Evolutionary conservation across 768 basidiomycete species (phyloP).

Genomic region (Trametes elegans): DNA sequence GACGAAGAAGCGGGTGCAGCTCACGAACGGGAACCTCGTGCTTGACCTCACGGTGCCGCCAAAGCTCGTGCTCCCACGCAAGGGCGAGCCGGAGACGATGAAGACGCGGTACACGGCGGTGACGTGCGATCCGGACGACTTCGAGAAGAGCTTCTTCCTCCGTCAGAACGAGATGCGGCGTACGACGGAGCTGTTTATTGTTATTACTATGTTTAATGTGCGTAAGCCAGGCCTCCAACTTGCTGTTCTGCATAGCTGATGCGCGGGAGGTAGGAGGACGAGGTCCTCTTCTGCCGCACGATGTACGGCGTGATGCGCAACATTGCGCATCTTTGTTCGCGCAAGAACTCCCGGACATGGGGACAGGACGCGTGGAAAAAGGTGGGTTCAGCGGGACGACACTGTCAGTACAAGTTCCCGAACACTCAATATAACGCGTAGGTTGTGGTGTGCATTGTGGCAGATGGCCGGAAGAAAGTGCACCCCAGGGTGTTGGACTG

Average conservation of each 20-base stretch:
- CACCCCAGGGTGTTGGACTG: constrained; percentile 87
- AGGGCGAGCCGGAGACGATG: constrained; percentile 70
- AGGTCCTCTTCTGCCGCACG: constrained; percentile 88
- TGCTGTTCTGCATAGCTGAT: neutral
- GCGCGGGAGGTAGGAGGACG: constrained; percentile 61
- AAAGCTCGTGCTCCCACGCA: constrained; percentile 72
- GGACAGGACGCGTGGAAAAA: constrained; percentile 97
- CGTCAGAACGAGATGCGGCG: constrained; percentile 79
- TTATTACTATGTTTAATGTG: constrained; percentile 97
- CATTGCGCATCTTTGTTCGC: constrained; percentile 75
- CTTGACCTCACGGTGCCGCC: constrained; percentile 83
- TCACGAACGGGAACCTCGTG: constrained; percentile 88
- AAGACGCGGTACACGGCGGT: constrained; percentile 83
- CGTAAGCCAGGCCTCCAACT: constrained; percentile 28
- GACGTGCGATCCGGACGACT: constrained; percentile 93
- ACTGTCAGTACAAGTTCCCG: no score
- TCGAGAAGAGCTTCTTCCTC: constrained; percentile 79
- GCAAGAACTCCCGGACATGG: constrained; percentile 93
- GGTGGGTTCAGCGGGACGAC: constrained; percentile 34
- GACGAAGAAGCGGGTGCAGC: constrained; percentile 74
- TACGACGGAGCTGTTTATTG: constrained; percentile 88
- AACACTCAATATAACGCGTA: constrained; percentile 27
- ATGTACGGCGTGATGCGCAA: constrained; percentile 94
- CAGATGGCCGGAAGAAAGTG: constrained; percentile 80
- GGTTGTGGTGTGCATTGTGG: constrained; percentile 92